Base-by-base conservation (phyloP, 768 basidiomycete species). In the Floccularia luteovirens region DNA sequence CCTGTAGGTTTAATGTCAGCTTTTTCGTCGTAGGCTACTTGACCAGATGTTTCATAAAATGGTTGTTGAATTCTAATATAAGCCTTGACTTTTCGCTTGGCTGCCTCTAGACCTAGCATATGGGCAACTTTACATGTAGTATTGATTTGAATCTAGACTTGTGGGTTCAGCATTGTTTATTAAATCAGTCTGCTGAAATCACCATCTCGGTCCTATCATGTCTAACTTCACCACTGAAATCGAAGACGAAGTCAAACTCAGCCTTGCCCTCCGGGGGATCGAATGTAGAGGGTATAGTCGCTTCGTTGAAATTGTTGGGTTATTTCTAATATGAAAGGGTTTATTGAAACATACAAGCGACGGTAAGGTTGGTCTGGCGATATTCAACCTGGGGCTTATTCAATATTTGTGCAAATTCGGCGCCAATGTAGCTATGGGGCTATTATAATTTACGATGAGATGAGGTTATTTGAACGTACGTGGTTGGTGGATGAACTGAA, bases 181-280 rank as follows among this genome's bases (percentile, higher is more conserved):
- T 36, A 35, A 43, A 41, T 30, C 38, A 28, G 42, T 46, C 20
- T 38, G 24, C 24, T 19, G 16, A 19, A 60, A 74, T 39, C 55
- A 85, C 87, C 69, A 79, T 64, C 57, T 89, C 86, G 22, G 76
- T 74, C 34, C 87, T 75, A 59, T 89, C 86, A 50, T 74, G 72
- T 41, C 75, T 74, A 42, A 86, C 65, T 58, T 91, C 89, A 31
- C 90, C 90, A 2, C 85, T 83, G 48, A 82, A 76, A 63, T 92
- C 90, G 57, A 90, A 90, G 16, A 91, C 83, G 59, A 84, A 82
- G 42, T 79, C 69, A 58, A 81, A 92, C 3, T 80, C 69, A n/a
- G 70, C 58, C 47, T 75, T 64, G 39, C 83, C 86, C 44, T 75
- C 73, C 1, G 79, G 74, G 6, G 86, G 82, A 42, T 85, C 81